A percentile compares a stretch with the other conserved stretches of the same genome.
Conservation (phyloP, 345 rosid genomes). For the Xanthoceras sorbifolium region DNA sequence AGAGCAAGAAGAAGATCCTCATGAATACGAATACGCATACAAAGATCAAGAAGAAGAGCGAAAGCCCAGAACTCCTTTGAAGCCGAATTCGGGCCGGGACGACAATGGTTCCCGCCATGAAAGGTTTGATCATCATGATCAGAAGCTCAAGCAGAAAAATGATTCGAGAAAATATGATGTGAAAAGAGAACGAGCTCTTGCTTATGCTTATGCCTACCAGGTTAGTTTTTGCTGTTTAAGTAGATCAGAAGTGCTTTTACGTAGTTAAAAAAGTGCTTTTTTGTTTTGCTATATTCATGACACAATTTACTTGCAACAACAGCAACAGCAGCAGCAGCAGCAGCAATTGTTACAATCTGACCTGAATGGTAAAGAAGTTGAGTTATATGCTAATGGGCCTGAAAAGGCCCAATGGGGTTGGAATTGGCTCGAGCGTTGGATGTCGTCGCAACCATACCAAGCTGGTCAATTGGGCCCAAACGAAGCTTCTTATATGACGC, state of each 20-base stretch:
- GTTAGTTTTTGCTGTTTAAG: constrained; percentile 25
- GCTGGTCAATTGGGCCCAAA: constrained; percentile 40
- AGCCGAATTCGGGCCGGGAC: constrained; percentile 40
- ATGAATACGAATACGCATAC: not conserved
- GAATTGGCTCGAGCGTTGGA: constrained; percentile 97
- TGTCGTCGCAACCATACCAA: constrained; percentile 75
- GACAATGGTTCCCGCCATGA: constrained; percentile 43
- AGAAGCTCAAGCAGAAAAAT: constrained; percentile 38
- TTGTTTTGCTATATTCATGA: not conserved
- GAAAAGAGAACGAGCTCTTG: constrained; percentile 87
- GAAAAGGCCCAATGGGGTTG: constrained; percentile 77
- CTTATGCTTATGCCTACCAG: constrained; percentile 92
- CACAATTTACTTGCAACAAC: not conserved
- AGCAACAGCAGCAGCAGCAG: constrained; percentile 35
- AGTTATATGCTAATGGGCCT: constrained; percentile 35
- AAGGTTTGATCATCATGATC: constrained; percentile 32
- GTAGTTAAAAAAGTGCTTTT: not conserved
- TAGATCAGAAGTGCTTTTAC: too few relatives aligned
- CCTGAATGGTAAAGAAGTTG: constrained; percentile 37
- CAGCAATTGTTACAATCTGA: constrained; percentile 33
- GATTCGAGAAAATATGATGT: constrained; percentile 54
- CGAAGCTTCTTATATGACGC: constrained; percentile 56
- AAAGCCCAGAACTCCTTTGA: constrained; percentile 37
- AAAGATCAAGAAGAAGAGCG: constrained; percentile 21
- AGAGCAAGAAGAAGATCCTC: constrained; percentile 19